A percentile compares a stretch with the other conserved stretches of the same genome.
These are phyloP conservation scores for Apiospora kogelbergensis DNA, from an alignment of 2,329 filamentous ascomycete species.

Conservation along the genomic window DNA sequence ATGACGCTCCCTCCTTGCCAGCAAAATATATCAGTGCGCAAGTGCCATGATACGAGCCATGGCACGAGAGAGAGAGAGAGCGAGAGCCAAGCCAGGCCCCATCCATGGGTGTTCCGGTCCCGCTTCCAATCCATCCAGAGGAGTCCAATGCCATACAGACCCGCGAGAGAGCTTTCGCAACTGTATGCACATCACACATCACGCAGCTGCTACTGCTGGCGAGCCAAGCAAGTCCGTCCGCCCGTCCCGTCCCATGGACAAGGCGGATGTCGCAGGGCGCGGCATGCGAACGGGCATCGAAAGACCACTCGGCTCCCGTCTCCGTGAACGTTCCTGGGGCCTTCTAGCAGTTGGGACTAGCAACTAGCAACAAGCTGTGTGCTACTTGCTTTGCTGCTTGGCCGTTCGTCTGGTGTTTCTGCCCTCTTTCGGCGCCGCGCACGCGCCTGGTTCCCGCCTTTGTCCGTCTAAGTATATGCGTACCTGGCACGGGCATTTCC, in stretches of 20 bases:
- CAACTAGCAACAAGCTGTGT: neutral
- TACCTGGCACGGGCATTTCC: conserved; percentile 5
- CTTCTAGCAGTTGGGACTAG: neutral
- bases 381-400: neutral
- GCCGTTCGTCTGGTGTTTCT: neutral
- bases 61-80: neutral
- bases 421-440: neutral
- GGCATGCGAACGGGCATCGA: conserved; percentile 3
- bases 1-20: neutral
- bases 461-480: conserved; percentile 2
- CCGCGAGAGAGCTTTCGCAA: neutral
- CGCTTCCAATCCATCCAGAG: neutral
- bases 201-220: neutral
- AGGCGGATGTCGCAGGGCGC: neutral
- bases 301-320: neutral
- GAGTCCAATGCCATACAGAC: too few relatives aligned
- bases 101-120: neutral
- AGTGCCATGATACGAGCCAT: conserved; percentile 4
- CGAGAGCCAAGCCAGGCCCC: neutral
- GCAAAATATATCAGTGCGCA: neutral
- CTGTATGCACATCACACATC: neutral
- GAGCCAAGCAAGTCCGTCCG: neutral
- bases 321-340: neutral
- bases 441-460: neutral
- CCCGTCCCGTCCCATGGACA: neutral